Evolutionary conservation across 2,329 filamentous ascomycete species (phyloP).

Genomic region (Neobulgaria alba): DNA sequence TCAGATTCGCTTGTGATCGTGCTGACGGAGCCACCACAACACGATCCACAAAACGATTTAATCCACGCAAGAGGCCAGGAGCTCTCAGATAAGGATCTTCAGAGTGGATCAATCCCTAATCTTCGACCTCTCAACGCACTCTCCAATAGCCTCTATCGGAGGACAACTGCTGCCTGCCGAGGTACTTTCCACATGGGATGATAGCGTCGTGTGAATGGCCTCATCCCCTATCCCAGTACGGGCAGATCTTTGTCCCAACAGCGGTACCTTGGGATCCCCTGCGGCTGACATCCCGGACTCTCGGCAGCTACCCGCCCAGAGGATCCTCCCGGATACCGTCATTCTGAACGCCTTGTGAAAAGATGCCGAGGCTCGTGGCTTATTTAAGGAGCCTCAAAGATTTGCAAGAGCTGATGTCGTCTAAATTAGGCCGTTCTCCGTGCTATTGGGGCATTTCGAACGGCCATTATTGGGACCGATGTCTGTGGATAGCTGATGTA

Average conservation of each 20-base stretch:
- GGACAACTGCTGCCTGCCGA: background rate
- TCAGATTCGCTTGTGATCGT: no score
- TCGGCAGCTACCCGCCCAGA: background rate
- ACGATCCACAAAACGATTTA: no score
- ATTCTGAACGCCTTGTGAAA: background rate
- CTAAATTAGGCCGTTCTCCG: background rate
- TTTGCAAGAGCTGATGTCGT: no score
- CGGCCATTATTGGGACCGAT: background rate
- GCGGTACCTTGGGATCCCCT: background rate
- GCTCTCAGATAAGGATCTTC: background rate
- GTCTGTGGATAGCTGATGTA: background rate
- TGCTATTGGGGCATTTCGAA: background rate
- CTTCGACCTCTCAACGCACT: background rate
- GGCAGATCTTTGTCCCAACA: background rate
- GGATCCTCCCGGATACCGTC: background rate
- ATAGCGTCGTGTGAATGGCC: background rate
- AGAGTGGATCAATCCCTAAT: background rate
- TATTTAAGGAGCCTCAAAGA: background rate
- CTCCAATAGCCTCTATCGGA: no score
- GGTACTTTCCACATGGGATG: no score
- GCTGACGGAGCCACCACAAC: no score
- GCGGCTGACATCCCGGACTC: background rate
- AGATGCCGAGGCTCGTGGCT: background rate
- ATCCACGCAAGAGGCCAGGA: no score
- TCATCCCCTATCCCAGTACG: background rate